These are phyloP conservation scores for Begonia peltatifolia DNA, from an alignment of 306 rosid genomes.

Conservation along the genomic window DNA sequence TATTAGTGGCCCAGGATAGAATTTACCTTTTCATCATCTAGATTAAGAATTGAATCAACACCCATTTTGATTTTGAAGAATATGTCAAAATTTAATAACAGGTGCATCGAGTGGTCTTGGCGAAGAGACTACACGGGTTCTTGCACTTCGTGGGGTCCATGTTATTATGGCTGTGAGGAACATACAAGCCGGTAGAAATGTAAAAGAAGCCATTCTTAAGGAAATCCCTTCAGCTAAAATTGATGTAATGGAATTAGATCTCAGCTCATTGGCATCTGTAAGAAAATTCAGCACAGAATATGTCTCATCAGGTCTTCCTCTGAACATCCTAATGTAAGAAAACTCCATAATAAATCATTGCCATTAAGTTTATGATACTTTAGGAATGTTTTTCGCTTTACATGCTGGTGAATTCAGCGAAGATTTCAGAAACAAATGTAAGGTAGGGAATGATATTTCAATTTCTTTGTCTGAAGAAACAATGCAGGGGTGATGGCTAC, in stretches of 20 bases:
- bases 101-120: conserved; percentile 88
- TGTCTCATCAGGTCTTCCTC: conserved; percentile 29
- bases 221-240: conserved; percentile 50
- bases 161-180: conserved; percentile 70
- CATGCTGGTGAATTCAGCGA: too few relatives aligned
- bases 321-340: conserved; percentile 51
- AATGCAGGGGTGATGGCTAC: conserved; percentile 80
- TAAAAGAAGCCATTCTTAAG: conserved; percentile 34
- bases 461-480: conserved; percentile 39
- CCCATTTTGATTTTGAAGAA: too few relatives aligned
- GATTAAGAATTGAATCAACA: too few relatives aligned
- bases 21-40: too few relatives aligned
- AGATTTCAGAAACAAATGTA: too few relatives aligned
- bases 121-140: conserved; percentile 53
- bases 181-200: conserved; percentile 25
- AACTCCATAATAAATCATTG: too few relatives aligned
- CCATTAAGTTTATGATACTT: too few relatives aligned
- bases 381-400: too few relatives aligned
- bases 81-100: conserved; percentile 10
- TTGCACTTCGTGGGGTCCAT: conserved; percentile 62
- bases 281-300: conserved; percentile 56
- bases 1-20: too few relatives aligned
- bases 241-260: conserved; percentile 64
- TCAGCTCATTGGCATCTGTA: conserved; percentile 47
- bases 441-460: neutral